phyloP scores from a whole-genome alignment of 169 alveolate genomes.

The Plasmodium vivax region DNA sequence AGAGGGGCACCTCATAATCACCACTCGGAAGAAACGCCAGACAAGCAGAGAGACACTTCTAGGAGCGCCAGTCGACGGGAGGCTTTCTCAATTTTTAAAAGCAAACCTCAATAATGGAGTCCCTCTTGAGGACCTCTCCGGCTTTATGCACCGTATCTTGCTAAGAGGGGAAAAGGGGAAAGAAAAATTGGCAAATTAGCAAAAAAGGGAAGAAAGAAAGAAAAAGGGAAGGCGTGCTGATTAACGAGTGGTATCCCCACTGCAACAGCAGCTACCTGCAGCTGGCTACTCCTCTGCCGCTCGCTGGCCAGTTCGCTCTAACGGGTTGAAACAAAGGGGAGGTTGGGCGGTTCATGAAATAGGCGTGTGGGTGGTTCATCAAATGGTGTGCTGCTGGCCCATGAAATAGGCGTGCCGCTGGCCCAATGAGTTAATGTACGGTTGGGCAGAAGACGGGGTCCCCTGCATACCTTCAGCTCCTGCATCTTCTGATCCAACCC shows the following conservation, averaged over 20 bases:
- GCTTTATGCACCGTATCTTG: slow-evolving; percentile 19
- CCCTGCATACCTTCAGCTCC: slow-evolving; percentile 20
- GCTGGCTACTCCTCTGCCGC: background rate
- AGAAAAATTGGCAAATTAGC: background rate
- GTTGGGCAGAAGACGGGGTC: background rate
- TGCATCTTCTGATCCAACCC: slow-evolving; percentile 19
- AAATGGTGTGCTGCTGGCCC: no score
- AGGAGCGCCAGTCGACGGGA: background rate
- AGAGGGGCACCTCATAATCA: background rate
- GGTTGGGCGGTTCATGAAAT: background rate
- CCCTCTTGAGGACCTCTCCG: slow-evolving; percentile 30
- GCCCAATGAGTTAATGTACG: background rate
- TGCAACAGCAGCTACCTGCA: background rate
- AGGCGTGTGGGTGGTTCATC: background rate
- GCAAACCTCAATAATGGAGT: slow-evolving; percentile 43
- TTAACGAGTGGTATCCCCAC: background rate
- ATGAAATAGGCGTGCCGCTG: no score
- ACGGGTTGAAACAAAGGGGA: background rate
- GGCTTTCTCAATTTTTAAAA: background rate
- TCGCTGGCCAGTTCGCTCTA: slow-evolving; percentile 11
- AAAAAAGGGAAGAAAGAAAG: background rate
- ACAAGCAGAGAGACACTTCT: background rate
- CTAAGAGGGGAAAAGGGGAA: background rate
- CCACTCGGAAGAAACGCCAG: background rate
- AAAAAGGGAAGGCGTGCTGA: background rate